Evolutionary conservation across 495 filamentous ascomycete genomes (phyloP).

Genomic region (Penicillium salamii): DNA sequence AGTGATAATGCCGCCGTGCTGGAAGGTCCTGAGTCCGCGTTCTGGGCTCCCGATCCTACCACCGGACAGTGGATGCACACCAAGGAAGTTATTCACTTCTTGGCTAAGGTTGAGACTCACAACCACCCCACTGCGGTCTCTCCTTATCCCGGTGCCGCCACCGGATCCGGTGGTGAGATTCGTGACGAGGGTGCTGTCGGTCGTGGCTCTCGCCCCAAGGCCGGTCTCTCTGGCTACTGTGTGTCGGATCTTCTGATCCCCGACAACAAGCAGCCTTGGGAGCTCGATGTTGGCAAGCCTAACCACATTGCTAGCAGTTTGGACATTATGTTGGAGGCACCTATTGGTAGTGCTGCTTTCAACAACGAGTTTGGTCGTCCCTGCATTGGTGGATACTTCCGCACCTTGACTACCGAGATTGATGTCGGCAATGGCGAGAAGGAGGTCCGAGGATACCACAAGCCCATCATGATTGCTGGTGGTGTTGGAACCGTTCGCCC

Average conservation of each 20-base stretch:
- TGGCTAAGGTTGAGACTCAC: conserved; percentile 97
- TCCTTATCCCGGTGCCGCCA: conserved; percentile 78
- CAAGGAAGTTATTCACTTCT: conserved; percentile 83
- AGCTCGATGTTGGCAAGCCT: conserved; percentile 84
- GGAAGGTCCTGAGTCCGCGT: conserved; percentile 67
- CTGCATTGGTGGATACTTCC: conserved; percentile 82
- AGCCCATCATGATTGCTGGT: conserved; percentile 98
- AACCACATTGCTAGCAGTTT: conserved; percentile 87
- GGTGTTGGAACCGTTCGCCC: conserved; percentile 95
- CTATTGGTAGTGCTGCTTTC: conserved; percentile 88
- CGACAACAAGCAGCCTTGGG: conserved; percentile 78
- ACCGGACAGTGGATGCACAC: conserved; percentile 83
- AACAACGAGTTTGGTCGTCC: conserved; percentile 99
- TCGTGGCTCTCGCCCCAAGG: conserved; percentile 87
- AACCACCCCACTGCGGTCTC: conserved; percentile 97
- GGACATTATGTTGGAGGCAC: conserved; percentile 96
- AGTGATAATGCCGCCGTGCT: conserved; percentile 96
- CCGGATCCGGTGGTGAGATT: conserved; percentile 93
- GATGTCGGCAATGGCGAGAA: conserved; percentile 56
- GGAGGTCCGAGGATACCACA: conserved; percentile 90
- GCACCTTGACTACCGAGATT: conserved; percentile 73
- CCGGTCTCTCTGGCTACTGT: conserved; percentile 87
- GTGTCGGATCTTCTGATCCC: conserved; percentile 93
- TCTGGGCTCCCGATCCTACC: conserved; percentile 82
- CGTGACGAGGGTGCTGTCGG: conserved; percentile 94